These are phyloP conservation scores for Paraconiothyrium sp. DNA, from an alignment of 2,329 filamentous ascomycete genomes.

Conservation along the genomic window DNA sequence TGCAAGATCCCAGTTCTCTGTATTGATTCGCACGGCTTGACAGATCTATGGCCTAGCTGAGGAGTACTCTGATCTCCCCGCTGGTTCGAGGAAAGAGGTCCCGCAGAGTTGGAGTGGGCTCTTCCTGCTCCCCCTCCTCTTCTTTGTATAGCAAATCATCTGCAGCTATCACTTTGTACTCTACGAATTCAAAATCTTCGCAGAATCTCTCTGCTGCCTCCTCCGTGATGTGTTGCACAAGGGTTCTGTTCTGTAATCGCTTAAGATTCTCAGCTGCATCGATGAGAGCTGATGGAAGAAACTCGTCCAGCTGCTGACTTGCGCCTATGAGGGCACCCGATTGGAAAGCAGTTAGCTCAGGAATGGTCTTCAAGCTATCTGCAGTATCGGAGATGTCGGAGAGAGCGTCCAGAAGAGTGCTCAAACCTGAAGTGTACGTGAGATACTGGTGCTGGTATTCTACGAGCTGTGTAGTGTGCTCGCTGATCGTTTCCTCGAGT, in stretches of 20 bases:
- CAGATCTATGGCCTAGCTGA: slow-evolving; percentile 58
- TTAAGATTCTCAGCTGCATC: slow-evolving; percentile 87
- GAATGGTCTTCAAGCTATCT: slow-evolving; percentile 65
- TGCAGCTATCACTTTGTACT: slow-evolving; percentile 67
- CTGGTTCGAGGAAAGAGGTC: slow-evolving; percentile 71
- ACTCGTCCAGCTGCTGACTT: slow-evolving; percentile 84
- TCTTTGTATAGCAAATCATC: slow-evolving; percentile 61
- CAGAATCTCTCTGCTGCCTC: slow-evolving; percentile 86
- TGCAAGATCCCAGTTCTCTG: background rate
- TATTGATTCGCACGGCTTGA: background rate
- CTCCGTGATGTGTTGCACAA: slow-evolving; percentile 81
- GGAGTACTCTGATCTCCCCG: slow-evolving; percentile 69
- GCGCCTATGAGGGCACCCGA: slow-evolving; percentile 69
- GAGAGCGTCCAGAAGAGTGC: slow-evolving; percentile 69
- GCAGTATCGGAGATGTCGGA: slow-evolving; percentile 54
- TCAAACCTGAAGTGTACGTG: slow-evolving; percentile 76
- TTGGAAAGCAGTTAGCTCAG: slow-evolving; percentile 65
- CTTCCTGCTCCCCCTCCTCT: slow-evolving; percentile 50
- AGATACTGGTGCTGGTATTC: slow-evolving; percentile 78
- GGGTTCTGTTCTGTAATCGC: slow-evolving; percentile 73
- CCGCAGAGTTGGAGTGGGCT: slow-evolving; percentile 55
- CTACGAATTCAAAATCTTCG: slow-evolving; percentile 78
- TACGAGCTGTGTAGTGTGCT: slow-evolving; percentile 67
- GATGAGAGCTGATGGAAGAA: slow-evolving; percentile 90
- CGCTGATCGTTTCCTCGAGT: slow-evolving; percentile 66